A percentile compares a stretch with the other conserved stretches of the same genome.
Evolutionary conservation across 2,329 filamentous ascomycete genomes (phyloP).

Genomic region (Septoria linicola): DNA sequence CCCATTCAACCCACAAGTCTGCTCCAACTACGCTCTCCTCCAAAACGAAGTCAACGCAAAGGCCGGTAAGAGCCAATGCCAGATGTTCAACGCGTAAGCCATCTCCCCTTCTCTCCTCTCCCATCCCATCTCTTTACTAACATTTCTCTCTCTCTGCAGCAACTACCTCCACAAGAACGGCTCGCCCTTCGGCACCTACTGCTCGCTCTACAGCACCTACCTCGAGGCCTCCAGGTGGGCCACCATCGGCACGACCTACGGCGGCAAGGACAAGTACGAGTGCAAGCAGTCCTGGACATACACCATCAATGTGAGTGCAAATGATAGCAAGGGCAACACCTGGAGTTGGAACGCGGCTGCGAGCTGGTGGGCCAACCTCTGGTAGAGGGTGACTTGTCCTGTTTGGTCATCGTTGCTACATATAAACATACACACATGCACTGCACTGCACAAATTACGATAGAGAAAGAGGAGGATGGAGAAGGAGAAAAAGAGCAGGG

Average conservation of each 20-base stretch:
- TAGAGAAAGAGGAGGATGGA: too few species aligned
- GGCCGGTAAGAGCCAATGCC: constrained; percentile 23
- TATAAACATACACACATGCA: too few species aligned
- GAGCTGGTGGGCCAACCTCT: too few species aligned
- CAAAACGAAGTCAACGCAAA: constrained; percentile 24
- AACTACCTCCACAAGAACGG: constrained; percentile 31
- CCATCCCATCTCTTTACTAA: not conserved
- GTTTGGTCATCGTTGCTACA: too few species aligned
- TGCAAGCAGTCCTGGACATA: constrained; percentile 30
- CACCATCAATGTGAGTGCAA: constrained; percentile 5
- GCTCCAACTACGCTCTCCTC: constrained; percentile 30
- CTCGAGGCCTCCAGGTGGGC: constrained; percentile 22
- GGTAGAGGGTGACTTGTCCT: too few species aligned
- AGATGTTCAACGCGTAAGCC: constrained; percentile 33
- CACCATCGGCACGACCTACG: constrained; percentile 19
- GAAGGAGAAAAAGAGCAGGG: too few species aligned
- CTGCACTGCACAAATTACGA: too few species aligned
- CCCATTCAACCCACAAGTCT: constrained; percentile 32
- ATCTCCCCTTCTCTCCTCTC: not conserved
- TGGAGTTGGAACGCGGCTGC: too few species aligned
- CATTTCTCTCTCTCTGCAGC: not conserved
- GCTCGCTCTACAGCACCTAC: constrained; percentile 26
- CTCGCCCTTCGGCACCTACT: constrained; percentile 31
- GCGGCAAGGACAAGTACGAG: constrained; percentile 26
- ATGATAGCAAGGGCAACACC: not conserved